Conservation (phyloP, 805 yeast genomes). For the Candida multigemmis region DNA sequence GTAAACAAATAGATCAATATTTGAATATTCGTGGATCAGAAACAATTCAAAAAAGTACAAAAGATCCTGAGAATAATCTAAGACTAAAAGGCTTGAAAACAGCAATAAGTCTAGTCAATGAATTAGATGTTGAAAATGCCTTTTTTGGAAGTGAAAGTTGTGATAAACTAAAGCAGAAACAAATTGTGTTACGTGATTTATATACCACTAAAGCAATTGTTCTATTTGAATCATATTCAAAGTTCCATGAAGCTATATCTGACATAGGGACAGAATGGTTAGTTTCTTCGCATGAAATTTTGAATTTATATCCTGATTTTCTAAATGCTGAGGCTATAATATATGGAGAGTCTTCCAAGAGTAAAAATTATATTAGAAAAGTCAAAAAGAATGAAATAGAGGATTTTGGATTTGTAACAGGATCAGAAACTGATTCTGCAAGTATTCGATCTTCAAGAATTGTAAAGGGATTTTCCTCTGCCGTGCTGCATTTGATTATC, state of each 20-base stretch:
- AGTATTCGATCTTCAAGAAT: slow-evolving; percentile 4
- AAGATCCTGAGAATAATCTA: slow-evolving; percentile 19
- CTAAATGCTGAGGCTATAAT: slow-evolving; percentile 20
- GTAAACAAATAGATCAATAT: slow-evolving; percentile 29
- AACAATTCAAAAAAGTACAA: slow-evolving; percentile 10
- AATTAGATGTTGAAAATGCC: slow-evolving; percentile 13
- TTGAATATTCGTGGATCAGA: slow-evolving; percentile 11
- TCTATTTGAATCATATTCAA: slow-evolving; percentile 22
- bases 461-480: slow-evolving; percentile 19
- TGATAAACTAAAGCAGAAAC: slow-evolving; percentile 17
- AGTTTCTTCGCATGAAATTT: slow-evolving; percentile 21
- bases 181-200: slow-evolving; percentile 24
- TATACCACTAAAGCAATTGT: slow-evolving; percentile 21
- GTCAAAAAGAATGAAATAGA: too few species aligned
- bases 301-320: slow-evolving; percentile 29
- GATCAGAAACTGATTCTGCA: slow-evolving; percentile 7
- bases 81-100: slow-evolving; percentile 22
- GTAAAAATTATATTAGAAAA: too few species aligned
- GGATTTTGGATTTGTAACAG: too few species aligned
- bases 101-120: slow-evolving; percentile 20
- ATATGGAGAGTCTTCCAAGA: too few species aligned
- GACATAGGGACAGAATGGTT: slow-evolving; percentile 34
- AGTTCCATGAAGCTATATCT: slow-evolving; percentile 29
- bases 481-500: slow-evolving; percentile 33
- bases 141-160: slow-evolving; percentile 12